Base-by-base conservation (phyloP, 306 rosid species). In the Crataegus laevigata region DNA sequence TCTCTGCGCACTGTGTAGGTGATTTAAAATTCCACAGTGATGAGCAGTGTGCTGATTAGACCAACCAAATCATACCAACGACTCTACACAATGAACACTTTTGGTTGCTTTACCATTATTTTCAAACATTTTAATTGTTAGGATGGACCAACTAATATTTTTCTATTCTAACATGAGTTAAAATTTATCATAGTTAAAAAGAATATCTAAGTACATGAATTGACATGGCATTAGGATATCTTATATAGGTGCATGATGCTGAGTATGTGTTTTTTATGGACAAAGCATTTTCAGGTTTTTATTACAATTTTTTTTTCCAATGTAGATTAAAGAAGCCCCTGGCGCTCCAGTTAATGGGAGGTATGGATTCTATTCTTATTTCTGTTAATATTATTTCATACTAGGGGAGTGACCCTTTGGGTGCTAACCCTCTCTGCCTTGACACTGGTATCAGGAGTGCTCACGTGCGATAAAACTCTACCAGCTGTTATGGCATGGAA, bases 281-380 rank as follows among this genome's bases (percentile, higher is more conserved):
- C 13, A 42, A n/a, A 71, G 5, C 34, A 32, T 60, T 58, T 55
- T 21, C 70, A 47, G 40, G 69, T 55, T 55, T 65, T 40, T 71
- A 17, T 47, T 28, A 9, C 12, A 40, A 40, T 6, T 64, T 30
- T 78, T 75, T 78, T 71, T 4, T 50, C 58, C 13, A 30, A 71
- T 79, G 88, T 83, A 87, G 88, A 65, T 75, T 71, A 77, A 54
- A 81, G 84, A 72, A 77, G 58, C 58, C 65, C 63, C 83, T 71
- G 77, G 63, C 25, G 78, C 79, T 29, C 19, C 73, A 75, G 29
- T 47, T 47, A 42, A 68, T 69, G 65, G 63, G 78, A 87, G 88
- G 90, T 84, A 75, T 67, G 68, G 7, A n/a, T 71, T 70, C 22
- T 52, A 13, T 38, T 38, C 18, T 60, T 42, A 42, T 75, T 38